Evolutionary conservation across 352 stramenopile genomes (phyloP), one percentile per base, ranked within the genome.

Genomic region (Phytopythium mirpurense): DNA sequence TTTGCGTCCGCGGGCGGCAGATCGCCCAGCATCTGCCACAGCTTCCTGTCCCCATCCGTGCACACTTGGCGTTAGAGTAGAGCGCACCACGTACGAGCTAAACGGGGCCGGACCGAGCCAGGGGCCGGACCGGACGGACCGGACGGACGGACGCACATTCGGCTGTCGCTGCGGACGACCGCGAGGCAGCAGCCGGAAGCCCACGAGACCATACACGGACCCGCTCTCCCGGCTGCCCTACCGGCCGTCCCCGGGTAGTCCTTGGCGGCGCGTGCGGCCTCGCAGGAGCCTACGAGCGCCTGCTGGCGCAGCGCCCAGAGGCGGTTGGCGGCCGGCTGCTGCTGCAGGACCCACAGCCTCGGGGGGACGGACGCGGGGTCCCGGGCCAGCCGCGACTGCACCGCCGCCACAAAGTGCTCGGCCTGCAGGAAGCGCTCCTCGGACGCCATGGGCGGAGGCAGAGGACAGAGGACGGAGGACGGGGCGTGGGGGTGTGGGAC

Each of bases 301-400:
- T 88, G 78, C 58, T 86, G 74, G 36, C 70, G 66, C 24, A 85
- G 64, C 19, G 74, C 70, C 78, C 78, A 86, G 1, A 88, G 56
- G 0, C 68, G 61, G 38, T 73, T 74, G 16, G 53, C 60, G 14
- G 57, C 56, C 15, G 61, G 18, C 36, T 80, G 68, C 38, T 70
- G 63, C 46, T 81, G 63, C 23, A 86, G 59, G 2, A 52, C 56
- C 74, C 74, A 86, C 36, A 86, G 61, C 18, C 58, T 59, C 29
- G 74, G 54, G 19, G 77, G 58, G 18, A 89, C 48, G 10, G 74
- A 75, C 49, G 69, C 55, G 19, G 75, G 63, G 55, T 87, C 78
- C 19, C 67, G 65, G 34, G 63, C 65, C 44, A 89, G 59, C 21
- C 76, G 69, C 31, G 75, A 87, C 24, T 86, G 61, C 56, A 83